Base-by-base conservation (phyloP, 2,329 filamentous ascomycete species). In the Diaporthe citri region DNA sequence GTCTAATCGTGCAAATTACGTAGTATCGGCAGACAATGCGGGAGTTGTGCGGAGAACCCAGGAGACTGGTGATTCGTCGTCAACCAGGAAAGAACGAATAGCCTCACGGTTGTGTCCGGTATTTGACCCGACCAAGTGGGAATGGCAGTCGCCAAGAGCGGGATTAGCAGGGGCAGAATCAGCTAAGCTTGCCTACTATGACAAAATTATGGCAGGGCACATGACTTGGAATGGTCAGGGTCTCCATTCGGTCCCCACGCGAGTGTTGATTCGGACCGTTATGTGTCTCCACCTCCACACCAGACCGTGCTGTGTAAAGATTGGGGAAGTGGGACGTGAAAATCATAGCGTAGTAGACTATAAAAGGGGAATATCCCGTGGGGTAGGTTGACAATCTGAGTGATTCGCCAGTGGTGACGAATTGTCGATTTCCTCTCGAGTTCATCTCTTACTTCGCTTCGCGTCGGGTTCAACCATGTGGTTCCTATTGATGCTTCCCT, bases 281-380 rank as follows among this genome's bases (percentile, higher is more conserved):
- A 28, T n/a, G 70, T n/a, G 56, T 72, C 57, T 52, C 70, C 70
- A 60, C 70, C 70, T 62, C 43, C 56, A 62, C 56, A 59, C 34
- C 43, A 52, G 20, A 22, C n/a, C 41, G 2, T 20, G 31, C 15
- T 20, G 28, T 34, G 31, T 36, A 41, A 52, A 39, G 25, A 55
- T 69, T 69, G 64, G 64, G 41, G 70, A 62, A 62, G 70, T 39
- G 56, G 52, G 70, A 48, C 56, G 28, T 22, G 17, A n/a, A 15
- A 17, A 36, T 41, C 56, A 41, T 62, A 43, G 48, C 34, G 57
- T 52, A 3, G 41, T 48, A 48, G 41, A 34, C 60, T 48, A 71
- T 60, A 48, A 41, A 62, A 39, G 2, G n/a, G 9, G 5, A 4
- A 39, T 15, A 22, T 28, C 22, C 70, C 43, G 39, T 15, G 25